A percentile compares a stretch with the other conserved stretches of the same genome.
Evolutionary conservation across 306 rosid species (phyloP).

Genomic region (Hippophae rhamnoides): DNA sequence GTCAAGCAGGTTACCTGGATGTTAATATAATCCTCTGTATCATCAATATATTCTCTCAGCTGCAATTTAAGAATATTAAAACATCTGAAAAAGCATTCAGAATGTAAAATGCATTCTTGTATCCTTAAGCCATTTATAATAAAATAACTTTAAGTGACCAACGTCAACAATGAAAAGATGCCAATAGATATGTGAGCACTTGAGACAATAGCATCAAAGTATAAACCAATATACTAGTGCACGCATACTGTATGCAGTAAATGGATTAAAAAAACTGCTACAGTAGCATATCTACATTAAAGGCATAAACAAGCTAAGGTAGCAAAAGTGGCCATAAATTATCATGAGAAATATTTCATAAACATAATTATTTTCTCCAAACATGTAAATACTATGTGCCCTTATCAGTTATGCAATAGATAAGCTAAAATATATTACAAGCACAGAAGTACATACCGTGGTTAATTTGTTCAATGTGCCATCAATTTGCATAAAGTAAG

Average conservation of each 20-base stretch:
- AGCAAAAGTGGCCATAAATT: not conserved
- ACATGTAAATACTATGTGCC: not conserved
- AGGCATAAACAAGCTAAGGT: too few relatives aligned
- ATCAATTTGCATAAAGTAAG: conserved; percentile 80
- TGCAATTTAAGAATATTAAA: conserved; percentile 20
- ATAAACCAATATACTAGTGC: too few relatives aligned
- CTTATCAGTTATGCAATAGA: not conserved
- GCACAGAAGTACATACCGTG: conserved; percentile 32
- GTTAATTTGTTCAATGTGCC: conserved; percentile 62
- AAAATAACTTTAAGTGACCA: too few relatives aligned
- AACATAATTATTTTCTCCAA: not conserved
- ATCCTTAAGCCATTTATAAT: too few relatives aligned
- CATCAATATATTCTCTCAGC: conserved; percentile 77
- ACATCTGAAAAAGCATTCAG: too few relatives aligned
- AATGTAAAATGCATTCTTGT: too few relatives aligned
- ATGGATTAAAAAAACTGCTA: too few relatives aligned
- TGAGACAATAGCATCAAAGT: too few relatives aligned
- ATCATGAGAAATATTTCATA: not conserved
- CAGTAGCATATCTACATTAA: too few relatives aligned
- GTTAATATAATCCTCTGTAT: conserved; percentile 85
- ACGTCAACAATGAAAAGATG: too few relatives aligned
- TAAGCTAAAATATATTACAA: not conserved
- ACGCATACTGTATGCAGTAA: too few relatives aligned
- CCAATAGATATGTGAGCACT: too few relatives aligned
- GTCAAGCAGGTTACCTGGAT: conserved; percentile 43